These are phyloP conservation scores for Kentomonas sorsogonicus DNA, from an alignment of 208 protist genomes.

Conservation along the genomic window DNA sequence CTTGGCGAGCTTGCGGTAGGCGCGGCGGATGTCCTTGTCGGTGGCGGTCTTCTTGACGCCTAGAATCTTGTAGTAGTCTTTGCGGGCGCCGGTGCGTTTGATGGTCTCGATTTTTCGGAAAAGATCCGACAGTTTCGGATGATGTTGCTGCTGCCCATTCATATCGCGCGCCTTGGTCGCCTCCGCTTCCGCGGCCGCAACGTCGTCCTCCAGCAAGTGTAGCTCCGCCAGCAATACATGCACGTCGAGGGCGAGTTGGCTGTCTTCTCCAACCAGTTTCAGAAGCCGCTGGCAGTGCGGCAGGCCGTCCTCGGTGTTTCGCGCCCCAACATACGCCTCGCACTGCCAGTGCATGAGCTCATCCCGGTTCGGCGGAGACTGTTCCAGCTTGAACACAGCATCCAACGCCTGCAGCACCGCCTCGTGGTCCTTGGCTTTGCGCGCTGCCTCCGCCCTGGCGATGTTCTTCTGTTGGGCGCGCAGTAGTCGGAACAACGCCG, in stretches of 20 bases:
- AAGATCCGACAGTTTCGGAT: conserved; percentile 26
- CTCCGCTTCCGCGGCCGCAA: conserved; percentile 34
- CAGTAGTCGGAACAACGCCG: conserved; percentile 51
- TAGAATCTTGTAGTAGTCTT: conserved; percentile 93
- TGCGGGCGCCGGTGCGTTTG: conserved; percentile 44
- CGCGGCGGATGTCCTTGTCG: conserved; percentile 79
- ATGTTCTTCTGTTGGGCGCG: conserved; percentile 57
- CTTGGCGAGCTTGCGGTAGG: conserved; percentile 87
- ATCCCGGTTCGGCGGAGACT: too few relatives aligned
- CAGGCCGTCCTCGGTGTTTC: conserved; percentile 46
- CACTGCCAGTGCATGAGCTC: conserved; percentile 79
- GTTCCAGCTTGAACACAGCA: too few relatives aligned
- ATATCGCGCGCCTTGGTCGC: conserved; percentile 32
- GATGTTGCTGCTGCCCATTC: conserved; percentile 22
- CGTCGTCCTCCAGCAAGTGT: conserved; percentile 72
- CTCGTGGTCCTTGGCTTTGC: conserved; percentile 52
- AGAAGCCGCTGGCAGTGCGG: conserved; percentile 41
- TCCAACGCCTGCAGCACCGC: conserved; percentile 26
- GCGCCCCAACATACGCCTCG: conserved; percentile 55
- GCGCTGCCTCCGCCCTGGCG: conserved; percentile 17
- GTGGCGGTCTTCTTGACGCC: conserved; percentile 77
- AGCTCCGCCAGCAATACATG: conserved; percentile 67
- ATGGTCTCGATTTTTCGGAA: conserved; percentile 49
- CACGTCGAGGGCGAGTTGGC: conserved; percentile 34
- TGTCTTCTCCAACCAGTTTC: conserved; percentile 31